Conservation (phyloP, 2,329 filamentous ascomycete species). For the Pseudocercospora vitis region DNA sequence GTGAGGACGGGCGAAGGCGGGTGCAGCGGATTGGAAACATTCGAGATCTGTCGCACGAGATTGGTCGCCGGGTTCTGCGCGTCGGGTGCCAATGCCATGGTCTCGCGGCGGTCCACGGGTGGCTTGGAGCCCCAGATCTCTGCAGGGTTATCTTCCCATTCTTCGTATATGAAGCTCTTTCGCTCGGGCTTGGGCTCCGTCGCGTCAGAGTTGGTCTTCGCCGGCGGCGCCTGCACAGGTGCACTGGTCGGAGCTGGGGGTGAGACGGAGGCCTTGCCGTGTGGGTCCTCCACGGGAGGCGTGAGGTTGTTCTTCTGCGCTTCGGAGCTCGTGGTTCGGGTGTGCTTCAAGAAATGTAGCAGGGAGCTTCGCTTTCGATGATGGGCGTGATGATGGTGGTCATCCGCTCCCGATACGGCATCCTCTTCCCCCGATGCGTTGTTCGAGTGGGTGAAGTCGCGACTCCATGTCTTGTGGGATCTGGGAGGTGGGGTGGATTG, state of each 20-base stretch:
- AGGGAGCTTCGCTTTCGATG: slow-evolving; percentile 32
- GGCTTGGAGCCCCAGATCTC: slow-evolving; percentile 31
- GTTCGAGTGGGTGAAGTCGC: slow-evolving; percentile 24
- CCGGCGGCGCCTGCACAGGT: slow-evolving; percentile 19
- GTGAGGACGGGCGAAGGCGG: slow-evolving; percentile 22
- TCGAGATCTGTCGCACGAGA: neutral
- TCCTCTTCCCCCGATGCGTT: slow-evolving; percentile 31
- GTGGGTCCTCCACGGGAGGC: slow-evolving; percentile 17
- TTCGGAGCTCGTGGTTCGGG: slow-evolving; percentile 25
- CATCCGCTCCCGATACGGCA: slow-evolving; percentile 30
- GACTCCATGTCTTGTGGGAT: slow-evolving; percentile 25
- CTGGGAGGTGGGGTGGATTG: slow-evolving; percentile 2
- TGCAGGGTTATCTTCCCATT: slow-evolving; percentile 33
- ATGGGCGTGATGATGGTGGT: slow-evolving; percentile 10
- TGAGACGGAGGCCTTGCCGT: slow-evolving; percentile 7
- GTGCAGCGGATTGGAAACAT: slow-evolving; percentile 10
- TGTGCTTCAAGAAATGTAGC: slow-evolving; percentile 31
- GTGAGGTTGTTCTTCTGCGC: slow-evolving; percentile 16
- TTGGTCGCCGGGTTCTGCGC: slow-evolving; percentile 7
- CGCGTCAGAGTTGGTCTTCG: slow-evolving; percentile 6
- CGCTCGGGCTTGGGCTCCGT: slow-evolving; percentile 11
- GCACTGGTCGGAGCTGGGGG: slow-evolving; percentile 1
- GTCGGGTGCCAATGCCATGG: slow-evolving; percentile 22
- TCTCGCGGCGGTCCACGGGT: slow-evolving; percentile 23
- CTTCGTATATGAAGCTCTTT: slow-evolving; percentile 25